Evolutionary conservation across 139 green algal genomes (phyloP), one percentile per base, ranked within the genome.

Genomic region (Micractinium conductrix): DNA sequence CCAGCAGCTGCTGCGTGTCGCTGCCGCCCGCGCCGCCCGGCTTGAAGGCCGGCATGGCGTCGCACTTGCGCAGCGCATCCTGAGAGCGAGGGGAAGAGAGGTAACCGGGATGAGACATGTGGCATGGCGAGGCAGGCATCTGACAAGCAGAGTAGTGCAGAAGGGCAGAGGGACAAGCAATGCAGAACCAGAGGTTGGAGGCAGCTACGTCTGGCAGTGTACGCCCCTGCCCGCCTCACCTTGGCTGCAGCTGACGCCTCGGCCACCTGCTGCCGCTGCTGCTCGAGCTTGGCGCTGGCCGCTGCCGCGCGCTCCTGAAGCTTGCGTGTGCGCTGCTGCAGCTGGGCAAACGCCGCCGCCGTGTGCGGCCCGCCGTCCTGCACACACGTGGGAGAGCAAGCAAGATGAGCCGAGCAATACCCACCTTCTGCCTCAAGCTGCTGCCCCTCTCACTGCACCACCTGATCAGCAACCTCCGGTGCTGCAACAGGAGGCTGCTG

Each of bases 1-100:
- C 60, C 74, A 87, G 75, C 80, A 69, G 53, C 53, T 69, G 35
- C 68, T 48, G 48, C 40, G n/a, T 63, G 81, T 68, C 21, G 43
- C 70, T 42, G 30, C 40, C n/a, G 19, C 37, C 69, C n/a, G 45
- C 43, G 4, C 62, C 55, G 30, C 73, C 70, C 2, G 73, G 43
- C 50, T 83, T 38, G 84, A 90, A 90, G 44, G 76, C 73, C 14
- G 86, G 83, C 84, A 90, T 85, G 42, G 86, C 86, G 5, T 89
- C 86, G 35, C 75, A 78, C 53, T 76, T 75, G 60, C 83, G 83
- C 12, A 72, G 50, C 5, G 68, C 74, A 8, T 82, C 83, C 83
- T 87, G 74, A 38, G 67, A 10, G n/a, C 30, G 22, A 44, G 19
- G 5, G 30, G 21, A 35, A 60, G 14, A 17, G 12, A n/a, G n/a